These are phyloP conservation scores for Cucumis melo DNA, from an alignment of 306 rosid species.

Conservation along the genomic window DNA sequence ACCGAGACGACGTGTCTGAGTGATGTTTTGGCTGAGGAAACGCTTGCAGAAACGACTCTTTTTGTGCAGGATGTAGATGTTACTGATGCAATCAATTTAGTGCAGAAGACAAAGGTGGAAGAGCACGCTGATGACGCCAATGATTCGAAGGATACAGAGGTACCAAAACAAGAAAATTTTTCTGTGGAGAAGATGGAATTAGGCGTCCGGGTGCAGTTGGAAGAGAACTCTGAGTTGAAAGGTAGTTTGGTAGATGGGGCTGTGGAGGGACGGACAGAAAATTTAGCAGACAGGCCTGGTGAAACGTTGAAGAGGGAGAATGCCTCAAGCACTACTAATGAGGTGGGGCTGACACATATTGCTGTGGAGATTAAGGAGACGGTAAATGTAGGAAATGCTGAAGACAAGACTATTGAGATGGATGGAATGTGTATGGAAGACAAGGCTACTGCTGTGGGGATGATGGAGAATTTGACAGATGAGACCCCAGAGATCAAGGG, in stretches of 20 bases:
- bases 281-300: neutral
- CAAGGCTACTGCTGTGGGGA: slow-evolving; percentile 4
- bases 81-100: neutral
- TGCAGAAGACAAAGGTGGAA: neutral
- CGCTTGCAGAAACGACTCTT: neutral
- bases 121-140: neutral
- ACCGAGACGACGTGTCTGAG: neutral
- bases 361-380: slow-evolving; percentile 6
- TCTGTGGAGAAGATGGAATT: neutral
- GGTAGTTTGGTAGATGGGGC: neutral
- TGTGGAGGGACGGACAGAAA: neutral
- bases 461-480: neutral
- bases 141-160: neutral
- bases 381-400: slow-evolving; percentile 14
- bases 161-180: neutral
- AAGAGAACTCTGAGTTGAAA: neutral
- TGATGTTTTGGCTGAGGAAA: neutral
- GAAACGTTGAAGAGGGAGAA: slow-evolving; percentile 13
- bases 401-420: slow-evolving; percentile 7
- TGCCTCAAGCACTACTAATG: slow-evolving; percentile 12
- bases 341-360: slow-evolving; percentile 6
- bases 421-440: neutral
- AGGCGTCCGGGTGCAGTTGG: neutral
- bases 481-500: slow-evolving; percentile 4
- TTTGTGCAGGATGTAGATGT: neutral